Evolutionary conservation across 208 protist genomes (phyloP).

Genomic region (Jaenimonas drosophilae): DNA sequence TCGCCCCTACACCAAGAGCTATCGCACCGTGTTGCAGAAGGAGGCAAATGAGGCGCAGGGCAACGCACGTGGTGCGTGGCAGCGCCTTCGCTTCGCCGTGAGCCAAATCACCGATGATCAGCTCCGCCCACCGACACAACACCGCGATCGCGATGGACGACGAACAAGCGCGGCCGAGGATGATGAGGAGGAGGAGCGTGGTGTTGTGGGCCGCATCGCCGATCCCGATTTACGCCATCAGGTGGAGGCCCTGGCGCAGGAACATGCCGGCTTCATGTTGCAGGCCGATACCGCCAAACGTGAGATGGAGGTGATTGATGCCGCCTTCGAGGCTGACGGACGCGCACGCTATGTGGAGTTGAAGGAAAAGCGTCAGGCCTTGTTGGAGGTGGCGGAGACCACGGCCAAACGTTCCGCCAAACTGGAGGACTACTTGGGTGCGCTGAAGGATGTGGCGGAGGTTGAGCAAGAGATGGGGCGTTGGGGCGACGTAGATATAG

Average conservation of each 20-base stretch:
- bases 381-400: slow-evolving; percentile 3
- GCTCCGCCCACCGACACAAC: no score
- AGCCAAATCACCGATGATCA: slow-evolving; percentile 13
- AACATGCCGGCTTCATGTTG: slow-evolving; percentile 12
- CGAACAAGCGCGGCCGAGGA: background rate
- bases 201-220: slow-evolving; percentile 3
- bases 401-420: background rate
- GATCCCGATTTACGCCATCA: slow-evolving; percentile 6
- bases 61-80: slow-evolving; percentile 10
- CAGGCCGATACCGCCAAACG: slow-evolving; percentile 4
- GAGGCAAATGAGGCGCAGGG: slow-evolving; percentile 15
- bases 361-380: background rate
- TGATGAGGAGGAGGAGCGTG: background rate
- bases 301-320: slow-evolving; percentile 4
- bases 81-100: slow-evolving; percentile 28
- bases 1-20: slow-evolving; percentile 21
- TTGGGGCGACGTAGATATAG: slow-evolving; percentile 16
- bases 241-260: slow-evolving; percentile 5
- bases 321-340: slow-evolving; percentile 4
- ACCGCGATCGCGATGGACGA: no score
- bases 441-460: slow-evolving; percentile 15
- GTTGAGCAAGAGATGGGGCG: slow-evolving; percentile 18
- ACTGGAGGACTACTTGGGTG: slow-evolving; percentile 18
- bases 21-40: slow-evolving; percentile 21
- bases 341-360: slow-evolving; percentile 7